A percentile compares a stretch with the other conserved stretches of the same genome.
Evolutionary conservation across 108 stramenopile genomes (phyloP).

Genomic region (Skeletonema marinoi): DNA sequence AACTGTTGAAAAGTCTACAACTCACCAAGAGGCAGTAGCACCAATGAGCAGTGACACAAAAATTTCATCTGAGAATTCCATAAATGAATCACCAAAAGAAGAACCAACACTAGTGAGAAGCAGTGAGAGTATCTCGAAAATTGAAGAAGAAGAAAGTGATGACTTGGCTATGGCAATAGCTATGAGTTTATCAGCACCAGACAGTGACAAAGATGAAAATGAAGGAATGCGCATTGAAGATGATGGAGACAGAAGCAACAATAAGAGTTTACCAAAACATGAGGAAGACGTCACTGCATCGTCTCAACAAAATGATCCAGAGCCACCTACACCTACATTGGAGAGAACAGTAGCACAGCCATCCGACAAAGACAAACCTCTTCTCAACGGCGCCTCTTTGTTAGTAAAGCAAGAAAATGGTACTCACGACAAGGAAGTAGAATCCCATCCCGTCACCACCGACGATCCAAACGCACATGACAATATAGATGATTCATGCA

Average conservation of each 20-base stretch:
- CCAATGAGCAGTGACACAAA: not conserved
- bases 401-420: not conserved
- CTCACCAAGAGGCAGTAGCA: not conserved
- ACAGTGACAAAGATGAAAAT: not conserved
- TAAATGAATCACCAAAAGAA: not conserved
- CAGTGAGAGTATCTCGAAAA: not conserved
- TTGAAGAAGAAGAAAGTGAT: not conserved
- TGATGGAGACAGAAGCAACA: not conserved
- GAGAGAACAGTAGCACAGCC: not conserved
- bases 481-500: not conserved
- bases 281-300: not conserved
- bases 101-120: not conserved
- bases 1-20: not conserved
- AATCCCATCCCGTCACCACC: not conserved
- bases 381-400: not conserved
- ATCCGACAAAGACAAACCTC: not conserved
- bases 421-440: not conserved
- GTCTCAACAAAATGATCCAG: not conserved
- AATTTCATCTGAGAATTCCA: not conserved
- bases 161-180: not conserved
- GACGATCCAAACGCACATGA: not conserved
- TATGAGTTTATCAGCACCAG: not conserved
- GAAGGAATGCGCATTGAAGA: not conserved
- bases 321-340: not conserved
- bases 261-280: not conserved